Conservation (phyloP, 2,329 filamentous ascomycete genomes). For the Celoporthe dispersa region DNA sequence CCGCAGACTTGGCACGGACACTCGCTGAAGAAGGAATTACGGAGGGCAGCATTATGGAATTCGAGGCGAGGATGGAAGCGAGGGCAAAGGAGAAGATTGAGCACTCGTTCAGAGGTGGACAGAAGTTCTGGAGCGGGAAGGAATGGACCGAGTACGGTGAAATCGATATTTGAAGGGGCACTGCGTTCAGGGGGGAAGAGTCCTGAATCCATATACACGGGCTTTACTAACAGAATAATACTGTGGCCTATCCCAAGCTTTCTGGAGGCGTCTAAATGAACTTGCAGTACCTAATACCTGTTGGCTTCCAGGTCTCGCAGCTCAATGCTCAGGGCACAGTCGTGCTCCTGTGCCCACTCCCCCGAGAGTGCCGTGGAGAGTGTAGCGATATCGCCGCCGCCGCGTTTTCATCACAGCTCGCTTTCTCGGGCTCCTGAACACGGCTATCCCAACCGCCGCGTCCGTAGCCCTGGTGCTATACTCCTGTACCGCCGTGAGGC, state of each 20-base stretch:
- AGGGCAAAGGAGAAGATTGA: slow-evolving; percentile 37
- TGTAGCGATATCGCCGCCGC: slow-evolving; percentile 24
- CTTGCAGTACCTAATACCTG: background rate
- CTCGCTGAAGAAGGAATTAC: slow-evolving; percentile 34
- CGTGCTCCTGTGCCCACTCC: background rate
- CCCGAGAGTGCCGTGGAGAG: slow-evolving; percentile 23
- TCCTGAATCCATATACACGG: no score
- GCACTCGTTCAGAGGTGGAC: slow-evolving; percentile 38
- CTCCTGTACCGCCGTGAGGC: slow-evolving; percentile 46
- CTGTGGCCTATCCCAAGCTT: background rate
- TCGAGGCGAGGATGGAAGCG: slow-evolving; percentile 35
- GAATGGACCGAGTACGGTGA: slow-evolving; percentile 30
- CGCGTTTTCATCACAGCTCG: slow-evolving; percentile 44
- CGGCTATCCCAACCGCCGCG: slow-evolving; percentile 42
- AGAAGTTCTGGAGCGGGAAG: slow-evolving; percentile 35
- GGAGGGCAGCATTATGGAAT: slow-evolving; percentile 28
- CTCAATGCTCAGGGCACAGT: background rate
- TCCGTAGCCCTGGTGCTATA: slow-evolving; percentile 43
- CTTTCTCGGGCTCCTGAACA: slow-evolving; percentile 47
- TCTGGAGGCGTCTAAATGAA: background rate
- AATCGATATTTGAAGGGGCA: slow-evolving; percentile 2
- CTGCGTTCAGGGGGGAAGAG: background rate
- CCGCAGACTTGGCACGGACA: slow-evolving; percentile 35
- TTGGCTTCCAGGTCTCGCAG: slow-evolving; percentile 1
- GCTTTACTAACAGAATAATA: background rate